Evolutionary conservation across 2,329 filamentous ascomycete genomes (phyloP).

Genomic region (Penicillium sp.): DNA sequence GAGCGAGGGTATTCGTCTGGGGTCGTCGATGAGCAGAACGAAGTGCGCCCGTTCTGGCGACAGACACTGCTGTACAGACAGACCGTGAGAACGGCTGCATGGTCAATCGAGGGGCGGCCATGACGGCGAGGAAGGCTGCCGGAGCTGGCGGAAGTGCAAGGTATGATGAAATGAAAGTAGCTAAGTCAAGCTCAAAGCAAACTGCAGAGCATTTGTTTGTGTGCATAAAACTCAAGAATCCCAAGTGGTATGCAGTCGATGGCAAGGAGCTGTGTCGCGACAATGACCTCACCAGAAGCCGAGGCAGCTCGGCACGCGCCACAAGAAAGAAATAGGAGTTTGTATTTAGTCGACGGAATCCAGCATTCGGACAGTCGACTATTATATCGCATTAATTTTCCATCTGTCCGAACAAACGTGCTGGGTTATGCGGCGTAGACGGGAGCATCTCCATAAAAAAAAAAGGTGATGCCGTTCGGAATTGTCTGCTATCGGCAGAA

Average conservation of each 20-base stretch:
- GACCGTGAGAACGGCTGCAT: conserved; percentile 12
- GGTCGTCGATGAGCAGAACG: neutral
- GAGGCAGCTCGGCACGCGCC: conserved; percentile 7
- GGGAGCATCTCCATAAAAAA: conserved; percentile 34
- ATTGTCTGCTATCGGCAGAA: neutral
- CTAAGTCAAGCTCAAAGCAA: neutral
- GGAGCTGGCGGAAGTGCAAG: neutral
- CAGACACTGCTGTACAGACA: conserved; percentile 9
- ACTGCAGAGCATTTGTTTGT: neutral
- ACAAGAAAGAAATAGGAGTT: neutral
- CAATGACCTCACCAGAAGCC: conserved; percentile 21
- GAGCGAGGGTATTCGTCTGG: neutral
- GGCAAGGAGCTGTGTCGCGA: conserved; percentile 4
- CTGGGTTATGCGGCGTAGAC: conserved; percentile 48
- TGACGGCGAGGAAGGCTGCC: neutral
- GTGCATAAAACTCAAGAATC: neutral
- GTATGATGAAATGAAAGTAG: neutral
- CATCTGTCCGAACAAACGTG: conserved; percentile 30
- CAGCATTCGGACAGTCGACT: neutral
- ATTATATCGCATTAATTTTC: conserved; percentile 16
- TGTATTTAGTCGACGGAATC: conserved; percentile 1
- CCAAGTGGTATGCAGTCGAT: neutral
- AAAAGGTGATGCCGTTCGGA: conserved; percentile 13
- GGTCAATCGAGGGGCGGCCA: conserved; percentile 10
- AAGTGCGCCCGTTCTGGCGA: conserved; percentile 12